Percentiles rank a stretch among this genome's conserved stretches.
Conservation (phyloP, 192 early-diverging fungal species). For the Allomyces arbusculus region DNA sequence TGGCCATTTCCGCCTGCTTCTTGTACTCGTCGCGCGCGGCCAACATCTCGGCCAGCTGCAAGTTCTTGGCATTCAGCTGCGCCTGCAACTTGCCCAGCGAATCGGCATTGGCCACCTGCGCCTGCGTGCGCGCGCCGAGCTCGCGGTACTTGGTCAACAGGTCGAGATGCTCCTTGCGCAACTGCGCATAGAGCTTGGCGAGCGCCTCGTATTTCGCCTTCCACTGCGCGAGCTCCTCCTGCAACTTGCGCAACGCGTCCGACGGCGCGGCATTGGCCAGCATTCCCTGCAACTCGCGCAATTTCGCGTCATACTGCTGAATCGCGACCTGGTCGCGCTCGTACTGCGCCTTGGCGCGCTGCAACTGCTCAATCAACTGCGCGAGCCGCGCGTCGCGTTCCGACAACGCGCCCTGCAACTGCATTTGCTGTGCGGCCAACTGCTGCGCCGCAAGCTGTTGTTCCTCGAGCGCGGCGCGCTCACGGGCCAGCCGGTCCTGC, state of each 20-base stretch:
- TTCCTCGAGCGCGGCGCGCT: conserved; percentile 47
- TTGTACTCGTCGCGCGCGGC: conserved; percentile 71
- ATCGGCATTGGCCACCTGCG: conserved; percentile 61
- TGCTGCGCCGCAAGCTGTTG: conserved; percentile 28
- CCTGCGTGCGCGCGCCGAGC: conserved; percentile 38
- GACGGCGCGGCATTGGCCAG: conserved; percentile 47
- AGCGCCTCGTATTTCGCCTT: conserved; percentile 94
- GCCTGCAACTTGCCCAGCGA: conserved; percentile 53
- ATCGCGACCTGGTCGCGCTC: conserved; percentile 65
- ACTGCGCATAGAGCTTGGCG: conserved; percentile 91
- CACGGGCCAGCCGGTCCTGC: conserved; percentile 47
- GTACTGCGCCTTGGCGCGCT: conserved; percentile 51
- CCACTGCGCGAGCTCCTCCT: conserved; percentile 89
- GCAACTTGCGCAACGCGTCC: conserved; percentile 52
- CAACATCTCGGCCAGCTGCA: conserved; percentile 70
- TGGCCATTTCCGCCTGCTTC: conserved; percentile 61
- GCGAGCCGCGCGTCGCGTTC: conserved; percentile 42
- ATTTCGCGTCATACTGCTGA: conserved; percentile 54
- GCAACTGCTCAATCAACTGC: conserved; percentile 61
- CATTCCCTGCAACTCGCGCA: conserved; percentile 48
- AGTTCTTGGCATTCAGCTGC: conserved; percentile 51
- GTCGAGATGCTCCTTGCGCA: conserved; percentile 88
- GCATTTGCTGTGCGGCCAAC: conserved; percentile 49
- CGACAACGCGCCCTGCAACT: conserved; percentile 33
- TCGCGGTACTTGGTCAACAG: conserved; percentile 78